A percentile compares a stretch with the other conserved stretches of the same genome.
phyloP scores from a whole-genome alignment of 1,139 yeast species.

The Scheffersomyces insectosa region DNA sequence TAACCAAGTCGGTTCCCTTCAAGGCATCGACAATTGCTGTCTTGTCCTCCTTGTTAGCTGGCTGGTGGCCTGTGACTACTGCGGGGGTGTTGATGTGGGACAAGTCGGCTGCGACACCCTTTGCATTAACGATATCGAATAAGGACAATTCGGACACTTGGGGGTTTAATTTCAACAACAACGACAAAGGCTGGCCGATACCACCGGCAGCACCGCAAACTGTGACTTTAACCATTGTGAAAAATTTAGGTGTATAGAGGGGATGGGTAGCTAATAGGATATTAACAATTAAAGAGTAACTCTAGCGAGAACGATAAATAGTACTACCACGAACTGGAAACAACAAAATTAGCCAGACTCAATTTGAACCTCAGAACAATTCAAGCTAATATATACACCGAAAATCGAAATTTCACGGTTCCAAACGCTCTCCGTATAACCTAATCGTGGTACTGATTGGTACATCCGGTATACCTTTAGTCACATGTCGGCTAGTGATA shows the following conservation, averaged over 20 bases:
- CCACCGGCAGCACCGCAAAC: conserved; percentile 84
- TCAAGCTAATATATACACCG: too few species aligned
- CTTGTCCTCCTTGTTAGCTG: conserved; percentile 48
- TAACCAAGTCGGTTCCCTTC: conserved; percentile 56
- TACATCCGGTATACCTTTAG: too few species aligned
- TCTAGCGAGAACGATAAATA: too few species aligned
- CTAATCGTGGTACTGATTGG: too few species aligned
- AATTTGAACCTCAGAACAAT: too few species aligned
- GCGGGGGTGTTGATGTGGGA: conserved; percentile 70
- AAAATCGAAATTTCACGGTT: too few species aligned
- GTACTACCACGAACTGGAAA: too few species aligned
- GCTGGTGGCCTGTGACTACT: conserved; percentile 56
- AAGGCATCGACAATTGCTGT: conserved; percentile 52
- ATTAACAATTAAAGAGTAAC: background rate
- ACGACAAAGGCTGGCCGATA: conserved; percentile 74
- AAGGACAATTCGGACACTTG: conserved; percentile 57
- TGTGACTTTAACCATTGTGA: conserved; percentile 60
- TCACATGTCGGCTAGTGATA: too few species aligned
- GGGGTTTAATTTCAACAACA: conserved; percentile 60
- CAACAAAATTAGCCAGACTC: too few species aligned
- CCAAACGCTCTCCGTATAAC: too few species aligned
- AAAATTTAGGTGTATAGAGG: background rate
- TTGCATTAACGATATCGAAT: conserved; percentile 66
- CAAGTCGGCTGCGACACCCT: conserved; percentile 74
- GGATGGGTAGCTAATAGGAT: background rate